phyloP scores from a whole-genome alignment of 2,329 filamentous ascomycete genomes.

The Neoarthrinium moseri region DNA sequence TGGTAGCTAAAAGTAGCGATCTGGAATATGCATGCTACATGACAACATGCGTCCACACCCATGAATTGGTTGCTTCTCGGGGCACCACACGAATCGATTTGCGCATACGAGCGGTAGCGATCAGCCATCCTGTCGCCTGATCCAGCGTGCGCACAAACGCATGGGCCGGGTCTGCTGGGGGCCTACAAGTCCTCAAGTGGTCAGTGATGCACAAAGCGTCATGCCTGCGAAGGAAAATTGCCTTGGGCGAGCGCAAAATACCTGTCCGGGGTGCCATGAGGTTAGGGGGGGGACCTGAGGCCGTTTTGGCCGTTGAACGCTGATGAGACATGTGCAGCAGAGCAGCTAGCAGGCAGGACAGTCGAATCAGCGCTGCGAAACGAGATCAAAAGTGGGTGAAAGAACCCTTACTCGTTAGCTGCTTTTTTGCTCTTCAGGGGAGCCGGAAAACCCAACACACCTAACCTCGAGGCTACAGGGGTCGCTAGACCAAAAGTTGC shows the following conservation, averaged over 20 bases:
- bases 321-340: constrained; percentile 3
- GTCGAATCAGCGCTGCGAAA: neutral
- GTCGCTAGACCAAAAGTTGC: neutral
- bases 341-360: neutral
- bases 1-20: neutral
- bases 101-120: no score
- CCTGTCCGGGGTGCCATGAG: no score
- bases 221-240: no score
- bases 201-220: no score
- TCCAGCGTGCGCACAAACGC: no score
- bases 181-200: no score
- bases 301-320: no score
- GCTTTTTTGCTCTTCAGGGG: no score
- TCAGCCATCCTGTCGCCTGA: no score
- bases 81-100: neutral
- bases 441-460: neutral
- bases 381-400: constrained; percentile 1
- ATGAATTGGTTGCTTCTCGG: constrained; percentile 7
- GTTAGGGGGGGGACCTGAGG: no score
- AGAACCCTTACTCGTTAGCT: neutral
- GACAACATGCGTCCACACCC: constrained; percentile 1
- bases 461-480: neutral
- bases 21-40: neutral
- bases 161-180: no score
- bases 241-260: no score